These are phyloP conservation scores for Fusarium sp. DNA, from an alignment of 2,329 filamentous ascomycete genomes.

Conservation along the genomic window DNA sequence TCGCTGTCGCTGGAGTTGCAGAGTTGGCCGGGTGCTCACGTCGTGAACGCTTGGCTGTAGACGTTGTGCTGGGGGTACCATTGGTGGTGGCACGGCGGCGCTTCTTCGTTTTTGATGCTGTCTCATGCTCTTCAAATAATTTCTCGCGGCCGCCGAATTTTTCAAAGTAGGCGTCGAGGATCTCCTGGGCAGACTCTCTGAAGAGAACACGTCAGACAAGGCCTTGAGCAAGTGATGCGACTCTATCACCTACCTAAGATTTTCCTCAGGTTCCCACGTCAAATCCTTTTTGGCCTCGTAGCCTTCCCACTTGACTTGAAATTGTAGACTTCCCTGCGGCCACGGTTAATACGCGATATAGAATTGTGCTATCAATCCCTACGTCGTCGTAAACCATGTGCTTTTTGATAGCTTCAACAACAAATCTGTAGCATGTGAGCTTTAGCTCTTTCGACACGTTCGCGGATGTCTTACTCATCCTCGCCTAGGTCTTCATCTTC, in stretches of 20 bases:
- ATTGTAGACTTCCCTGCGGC: constrained; percentile 61
- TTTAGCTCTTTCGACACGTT: background rate
- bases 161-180: constrained; percentile 71
- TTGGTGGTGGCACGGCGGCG: constrained; percentile 60
- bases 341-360: background rate
- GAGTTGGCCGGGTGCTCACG: constrained; percentile 60
- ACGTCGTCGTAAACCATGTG: constrained; percentile 70
- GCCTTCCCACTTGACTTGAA: constrained; percentile 84
- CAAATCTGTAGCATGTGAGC: constrained; percentile 61
- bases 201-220: background rate
- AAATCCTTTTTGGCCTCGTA: constrained; percentile 74
- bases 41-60: constrained; percentile 54
- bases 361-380: constrained; percentile 26
- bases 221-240: background rate
- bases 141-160: constrained; percentile 70
- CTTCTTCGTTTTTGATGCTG: constrained; percentile 65
- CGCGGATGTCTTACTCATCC: constrained; percentile 52
- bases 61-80: constrained; percentile 47
- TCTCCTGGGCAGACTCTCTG: constrained; percentile 66
- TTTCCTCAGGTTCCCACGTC: constrained; percentile 83
- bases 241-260: constrained; percentile 50
- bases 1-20: constrained; percentile 58
- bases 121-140: constrained; percentile 61
- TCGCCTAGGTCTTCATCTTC: constrained; percentile 54
- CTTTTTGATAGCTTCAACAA: constrained; percentile 77